Evolutionary conservation across 768 basidiomycete genomes (phyloP), one percentile per base, ranked within the genome.

Genomic region (Plicaturopsis crispa): DNA sequence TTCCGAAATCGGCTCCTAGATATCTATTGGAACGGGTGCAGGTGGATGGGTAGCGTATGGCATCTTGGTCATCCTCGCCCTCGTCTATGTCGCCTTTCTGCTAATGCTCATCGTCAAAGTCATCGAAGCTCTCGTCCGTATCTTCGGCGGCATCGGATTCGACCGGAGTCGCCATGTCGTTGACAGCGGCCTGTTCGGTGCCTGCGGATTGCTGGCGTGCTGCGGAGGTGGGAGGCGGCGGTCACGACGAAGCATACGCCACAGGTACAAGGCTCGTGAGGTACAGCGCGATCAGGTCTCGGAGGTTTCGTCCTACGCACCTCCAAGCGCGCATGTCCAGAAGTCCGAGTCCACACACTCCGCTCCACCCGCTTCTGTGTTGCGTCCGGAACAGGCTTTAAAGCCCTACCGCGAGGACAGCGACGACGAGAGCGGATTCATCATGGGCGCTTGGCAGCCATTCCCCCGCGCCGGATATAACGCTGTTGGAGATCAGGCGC

Each of bases 1-100:
- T 49, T 21, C 51, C 47, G 22, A 23, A 23, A 17, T 36, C 19
- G 30, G 35, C 39, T 26, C 34, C 14, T 50, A 97, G 92, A 85
- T 97, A 35, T 80, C 80, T 33, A 80, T 98, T 44, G 87, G 86
- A 23, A 51, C 69, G 35, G 79, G 83, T 18, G 80, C 92, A 13
- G 78, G 78, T 13, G 84, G 86, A 39, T 99, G 94, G 96, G 80
- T 99, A 12, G 80, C 92, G 10, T 97, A 94, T 57, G 87, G 89
- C 48, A 82, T 98, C 42, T 70, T 98, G 42, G 66, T 92, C 50
- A 84, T 96, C 35, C 66, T 88, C 20, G 74, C 74, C 8, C 69
- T 97, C 41, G 80, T 89, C 33, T 90, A 93, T 56, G 66, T 90
- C 8, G 80, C 84, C n/a, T 78, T 94, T 49, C 53, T 77, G 34